Percentiles rank a stretch among this genome's conserved stretches.
These are phyloP conservation scores for Aegilops sharonensis DNA, from an alignment of 176 grass and related monocot species.

Conservation along the genomic window DNA sequence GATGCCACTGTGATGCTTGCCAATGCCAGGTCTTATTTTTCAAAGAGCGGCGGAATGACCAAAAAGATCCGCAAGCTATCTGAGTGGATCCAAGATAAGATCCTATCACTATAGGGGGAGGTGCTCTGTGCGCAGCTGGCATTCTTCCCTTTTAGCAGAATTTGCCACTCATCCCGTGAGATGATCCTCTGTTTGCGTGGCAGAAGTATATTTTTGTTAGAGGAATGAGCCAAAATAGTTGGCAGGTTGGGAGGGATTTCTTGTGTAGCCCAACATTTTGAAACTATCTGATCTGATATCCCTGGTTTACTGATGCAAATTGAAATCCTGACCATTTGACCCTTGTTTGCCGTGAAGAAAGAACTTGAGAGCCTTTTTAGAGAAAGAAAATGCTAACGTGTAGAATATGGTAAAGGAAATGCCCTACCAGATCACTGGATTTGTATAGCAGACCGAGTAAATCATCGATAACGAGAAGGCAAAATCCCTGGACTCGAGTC, in stretches of 20 bases:
- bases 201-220: constrained; percentile 32
- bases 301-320: background rate
- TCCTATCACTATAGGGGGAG: constrained; percentile 46
- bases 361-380: background rate
- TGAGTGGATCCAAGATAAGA: constrained; percentile 51
- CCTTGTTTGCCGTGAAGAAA: background rate
- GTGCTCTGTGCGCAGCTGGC: background rate
- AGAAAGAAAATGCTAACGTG: constrained; percentile 20
- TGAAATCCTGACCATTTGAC: constrained; percentile 17
- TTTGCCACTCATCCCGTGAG: background rate
- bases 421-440: constrained; percentile 21
- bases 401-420: constrained; percentile 21
- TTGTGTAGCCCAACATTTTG: constrained; percentile 11
- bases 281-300: constrained; percentile 1
- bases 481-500: background rate
- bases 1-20: constrained; percentile 75
- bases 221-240: constrained; percentile 23
- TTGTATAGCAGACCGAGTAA: constrained; percentile 19
- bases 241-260: background rate
- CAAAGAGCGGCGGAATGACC: constrained; percentile 56
- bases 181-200: constrained; percentile 8
- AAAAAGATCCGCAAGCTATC: constrained; percentile 58
- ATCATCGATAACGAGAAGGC: background rate
- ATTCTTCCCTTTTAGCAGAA: constrained; percentile 8
- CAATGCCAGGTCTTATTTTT: constrained; percentile 68